Evolutionary conservation across 2,329 filamentous ascomycete genomes (phyloP).

Genomic region (Phoma herbarum): DNA sequence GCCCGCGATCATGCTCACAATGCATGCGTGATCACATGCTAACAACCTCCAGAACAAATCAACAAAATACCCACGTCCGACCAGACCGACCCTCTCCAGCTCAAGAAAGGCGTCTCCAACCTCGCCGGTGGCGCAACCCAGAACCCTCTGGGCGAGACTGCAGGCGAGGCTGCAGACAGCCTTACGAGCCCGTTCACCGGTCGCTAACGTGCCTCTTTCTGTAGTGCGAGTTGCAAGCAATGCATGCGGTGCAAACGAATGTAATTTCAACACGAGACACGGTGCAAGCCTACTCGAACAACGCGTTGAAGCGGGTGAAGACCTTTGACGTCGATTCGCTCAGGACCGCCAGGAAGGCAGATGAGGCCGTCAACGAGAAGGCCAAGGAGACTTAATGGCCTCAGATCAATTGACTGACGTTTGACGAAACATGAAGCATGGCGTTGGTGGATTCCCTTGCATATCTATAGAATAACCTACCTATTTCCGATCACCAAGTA

Average conservation of each 20-base stretch:
- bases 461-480: conserved; percentile 10
- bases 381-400: conserved; percentile 21
- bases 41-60: conserved; percentile 46
- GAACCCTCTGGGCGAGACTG: conserved; percentile 49
- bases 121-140: conserved; percentile 45
- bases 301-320: conserved; percentile 31
- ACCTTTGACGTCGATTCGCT: conserved; percentile 22
- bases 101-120: conserved; percentile 50
- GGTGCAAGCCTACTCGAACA: conserved; percentile 26
- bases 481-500: conserved; percentile 13
- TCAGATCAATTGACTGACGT: too few species aligned
- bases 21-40: conserved; percentile 6
- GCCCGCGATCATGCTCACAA: background rate
- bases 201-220: conserved; percentile 41
- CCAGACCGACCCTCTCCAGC: conserved; percentile 48
- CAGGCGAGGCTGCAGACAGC: conserved; percentile 49
- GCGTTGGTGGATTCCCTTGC: conserved; percentile 10
- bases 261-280: conserved; percentile 19
- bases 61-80: conserved; percentile 52
- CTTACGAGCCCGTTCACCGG: conserved; percentile 50
- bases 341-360: conserved; percentile 5
- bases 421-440: conserved; percentile 12
- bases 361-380: conserved; percentile 18
- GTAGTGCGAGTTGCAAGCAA: conserved; percentile 37
- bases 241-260: conserved; percentile 27